These are phyloP conservation scores for Globisporangium okanoganense DNA, from an alignment of 352 stramenopile species.

Conservation along the genomic window DNA sequence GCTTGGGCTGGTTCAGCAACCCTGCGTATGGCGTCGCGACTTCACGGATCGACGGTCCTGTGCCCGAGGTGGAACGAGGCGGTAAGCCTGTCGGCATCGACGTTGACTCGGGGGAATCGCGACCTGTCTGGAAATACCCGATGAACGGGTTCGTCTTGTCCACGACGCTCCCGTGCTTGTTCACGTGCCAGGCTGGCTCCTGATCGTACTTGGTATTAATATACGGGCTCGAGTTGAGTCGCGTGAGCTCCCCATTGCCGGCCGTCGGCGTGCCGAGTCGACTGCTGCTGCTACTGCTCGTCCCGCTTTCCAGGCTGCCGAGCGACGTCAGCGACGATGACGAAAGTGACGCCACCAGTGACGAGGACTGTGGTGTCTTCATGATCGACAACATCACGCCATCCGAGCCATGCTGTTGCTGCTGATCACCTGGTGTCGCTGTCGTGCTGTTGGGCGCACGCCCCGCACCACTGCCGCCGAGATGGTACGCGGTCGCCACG, in stretches of 20 bases:
- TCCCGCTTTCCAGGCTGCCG: background rate
- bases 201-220: conserved; percentile 14
- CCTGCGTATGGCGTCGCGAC: conserved; percentile 19
- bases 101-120: background rate
- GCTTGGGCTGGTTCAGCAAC: conserved; percentile 43
- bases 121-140: conserved; percentile 75
- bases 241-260: background rate
- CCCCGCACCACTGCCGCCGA: conserved; percentile 24
- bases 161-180: conserved; percentile 46
- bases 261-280: background rate
- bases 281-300: background rate
- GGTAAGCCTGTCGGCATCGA: background rate
- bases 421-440: conserved; percentile 3
- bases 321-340: conserved; percentile 12
- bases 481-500: conserved; percentile 57
- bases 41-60: background rate
- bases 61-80: conserved; percentile 8
- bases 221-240: conserved; percentile 6
- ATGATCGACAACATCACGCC: conserved; percentile 3
- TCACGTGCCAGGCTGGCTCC: conserved; percentile 27
- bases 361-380: conserved; percentile 1
- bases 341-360: conserved; percentile 13
- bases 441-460: conserved; percentile 4
- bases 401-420: background rate
- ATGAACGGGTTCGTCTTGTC: conserved; percentile 89